Evolutionary conservation across 768 basidiomycete species (phyloP).

Genomic region (Ramaria sp.): DNA sequence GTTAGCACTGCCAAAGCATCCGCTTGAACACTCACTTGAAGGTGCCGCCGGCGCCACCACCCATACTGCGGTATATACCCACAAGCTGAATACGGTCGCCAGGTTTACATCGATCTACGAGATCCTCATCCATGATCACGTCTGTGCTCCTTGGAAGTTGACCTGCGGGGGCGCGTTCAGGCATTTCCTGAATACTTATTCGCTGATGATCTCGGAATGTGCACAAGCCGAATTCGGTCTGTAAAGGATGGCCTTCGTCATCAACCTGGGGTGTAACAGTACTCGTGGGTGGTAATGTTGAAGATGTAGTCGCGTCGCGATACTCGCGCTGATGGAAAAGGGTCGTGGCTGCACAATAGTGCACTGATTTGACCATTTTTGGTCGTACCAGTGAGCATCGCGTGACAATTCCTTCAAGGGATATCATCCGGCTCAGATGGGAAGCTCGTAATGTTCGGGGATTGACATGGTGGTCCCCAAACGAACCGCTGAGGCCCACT

Average conservation of each 20-base stretch:
- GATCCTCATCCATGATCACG: conserved; percentile 89
- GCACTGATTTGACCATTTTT: conserved; percentile 95
- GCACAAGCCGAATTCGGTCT: conserved; percentile 88
- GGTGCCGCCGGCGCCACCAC: conserved; percentile 82
- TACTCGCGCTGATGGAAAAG: conserved; percentile 84
- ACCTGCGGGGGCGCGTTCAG: conserved; percentile 94
- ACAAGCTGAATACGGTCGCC: conserved; percentile 97
- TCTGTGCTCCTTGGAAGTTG: conserved; percentile 95
- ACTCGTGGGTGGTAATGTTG: conserved; percentile 76
- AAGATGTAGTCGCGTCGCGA: conserved; percentile 84
- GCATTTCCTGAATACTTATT: conserved; percentile 99
- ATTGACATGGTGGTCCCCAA: conserved; percentile 96
- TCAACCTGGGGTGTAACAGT: conserved; percentile 86
- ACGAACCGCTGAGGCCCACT: conserved; percentile 89
- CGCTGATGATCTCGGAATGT: conserved; percentile 95
- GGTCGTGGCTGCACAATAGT: conserved; percentile 84
- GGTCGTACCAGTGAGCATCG: conserved; percentile 96
- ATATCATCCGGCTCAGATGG: conserved; percentile 94
- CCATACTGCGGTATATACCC: conserved; percentile 88
- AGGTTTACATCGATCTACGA: conserved; percentile 96
- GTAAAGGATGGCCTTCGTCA: conserved; percentile 75
- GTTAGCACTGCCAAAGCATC: conserved; percentile 9
- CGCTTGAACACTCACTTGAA: conserved; percentile 63
- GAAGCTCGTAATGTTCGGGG: conserved; percentile 82
- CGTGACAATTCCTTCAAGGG: conserved; percentile 95